Percentiles rank a stretch among this genome's conserved stretches.
Evolutionary conservation across 257 asterid species (phyloP).

Genomic region (Ocimum tenuiflorum): DNA sequence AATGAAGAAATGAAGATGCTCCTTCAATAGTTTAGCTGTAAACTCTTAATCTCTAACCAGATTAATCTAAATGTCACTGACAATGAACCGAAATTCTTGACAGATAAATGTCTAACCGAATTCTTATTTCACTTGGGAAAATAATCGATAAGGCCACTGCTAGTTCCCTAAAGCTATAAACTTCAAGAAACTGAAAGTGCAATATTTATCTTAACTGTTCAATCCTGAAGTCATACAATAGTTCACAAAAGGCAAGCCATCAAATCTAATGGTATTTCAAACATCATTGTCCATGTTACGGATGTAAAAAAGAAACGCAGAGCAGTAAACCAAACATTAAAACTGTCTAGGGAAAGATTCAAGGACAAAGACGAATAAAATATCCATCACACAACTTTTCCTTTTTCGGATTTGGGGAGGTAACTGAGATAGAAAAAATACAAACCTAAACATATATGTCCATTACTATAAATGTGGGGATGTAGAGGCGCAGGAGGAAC

Average conservation of each 20-base stretch:
- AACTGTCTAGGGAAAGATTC: not conserved
- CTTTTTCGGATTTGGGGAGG: not conserved
- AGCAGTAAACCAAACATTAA: not conserved
- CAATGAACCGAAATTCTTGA: not conserved
- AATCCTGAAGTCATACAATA: not conserved
- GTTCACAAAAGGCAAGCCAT: not conserved
- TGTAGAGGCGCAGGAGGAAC: constrained; percentile 78
- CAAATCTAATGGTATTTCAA: not conserved
- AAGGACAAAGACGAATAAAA: not conserved
- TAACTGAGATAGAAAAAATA: not conserved
- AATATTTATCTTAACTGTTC: not conserved
- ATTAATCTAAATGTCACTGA: not conserved
- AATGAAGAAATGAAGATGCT: not conserved
- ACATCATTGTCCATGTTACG: not conserved
- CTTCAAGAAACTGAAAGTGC: not conserved
- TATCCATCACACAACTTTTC: not conserved
- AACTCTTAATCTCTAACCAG: not conserved
- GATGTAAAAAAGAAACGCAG: not conserved
- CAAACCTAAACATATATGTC: constrained; percentile 87
- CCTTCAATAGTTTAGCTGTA: not conserved
- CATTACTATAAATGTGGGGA: constrained; percentile 87
- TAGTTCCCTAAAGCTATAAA: not conserved
- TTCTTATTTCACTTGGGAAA: not conserved
- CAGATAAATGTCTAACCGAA: not conserved
- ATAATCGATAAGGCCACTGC: not conserved